Conservation (phyloP, 768 basidiomycete species). For the Daedaleopsis nitida region DNA sequence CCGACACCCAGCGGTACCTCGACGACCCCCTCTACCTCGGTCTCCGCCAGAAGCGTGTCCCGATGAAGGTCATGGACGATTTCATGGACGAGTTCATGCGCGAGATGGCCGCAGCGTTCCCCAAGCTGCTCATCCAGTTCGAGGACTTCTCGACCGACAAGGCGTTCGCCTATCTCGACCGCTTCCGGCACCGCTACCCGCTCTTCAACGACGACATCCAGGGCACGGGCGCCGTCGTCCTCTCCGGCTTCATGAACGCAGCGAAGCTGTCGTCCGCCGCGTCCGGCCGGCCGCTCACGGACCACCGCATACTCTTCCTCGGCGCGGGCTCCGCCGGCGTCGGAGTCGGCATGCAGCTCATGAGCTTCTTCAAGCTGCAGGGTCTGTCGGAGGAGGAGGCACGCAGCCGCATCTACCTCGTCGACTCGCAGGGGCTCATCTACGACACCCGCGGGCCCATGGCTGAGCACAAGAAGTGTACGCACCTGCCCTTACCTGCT, state of each 20-base stretch:
- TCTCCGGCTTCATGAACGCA: slow-evolving; percentile 89
- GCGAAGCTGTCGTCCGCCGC: slow-evolving; percentile 73
- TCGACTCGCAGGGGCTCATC: slow-evolving; percentile 86
- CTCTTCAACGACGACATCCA: slow-evolving; percentile 93
- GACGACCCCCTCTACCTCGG: slow-evolving; percentile 92
- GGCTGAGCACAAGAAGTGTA: slow-evolving; percentile 84
- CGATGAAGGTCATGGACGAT: slow-evolving; percentile 64
- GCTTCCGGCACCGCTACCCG: slow-evolving; percentile 74
- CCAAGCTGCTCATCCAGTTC: slow-evolving; percentile 84
- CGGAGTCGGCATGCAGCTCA: slow-evolving; percentile 86
- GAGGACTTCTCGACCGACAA: slow-evolving; percentile 95
- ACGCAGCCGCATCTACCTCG: slow-evolving; percentile 73
- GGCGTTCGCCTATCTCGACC: slow-evolving; percentile 82
- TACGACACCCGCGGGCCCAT: slow-evolving; percentile 71
- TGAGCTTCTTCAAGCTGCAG: slow-evolving; percentile 85
- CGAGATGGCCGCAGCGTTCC: slow-evolving; percentile 74
- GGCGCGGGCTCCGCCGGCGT: slow-evolving; percentile 93
- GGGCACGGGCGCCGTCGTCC: slow-evolving; percentile 87
- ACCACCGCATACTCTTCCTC: slow-evolving; percentile 88
- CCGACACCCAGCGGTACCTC: slow-evolving; percentile 77
- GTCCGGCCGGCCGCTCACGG: slow-evolving; percentile 64
- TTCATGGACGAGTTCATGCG: slow-evolving; percentile 96
- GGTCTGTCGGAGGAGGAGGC: slow-evolving; percentile 81
- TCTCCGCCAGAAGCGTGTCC: slow-evolving; percentile 67
- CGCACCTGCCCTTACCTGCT: slow-evolving; percentile 23